Base-by-base conservation (phyloP, 495 filamentous ascomycete genomes). In the Astrothelium macrocarpum region DNA sequence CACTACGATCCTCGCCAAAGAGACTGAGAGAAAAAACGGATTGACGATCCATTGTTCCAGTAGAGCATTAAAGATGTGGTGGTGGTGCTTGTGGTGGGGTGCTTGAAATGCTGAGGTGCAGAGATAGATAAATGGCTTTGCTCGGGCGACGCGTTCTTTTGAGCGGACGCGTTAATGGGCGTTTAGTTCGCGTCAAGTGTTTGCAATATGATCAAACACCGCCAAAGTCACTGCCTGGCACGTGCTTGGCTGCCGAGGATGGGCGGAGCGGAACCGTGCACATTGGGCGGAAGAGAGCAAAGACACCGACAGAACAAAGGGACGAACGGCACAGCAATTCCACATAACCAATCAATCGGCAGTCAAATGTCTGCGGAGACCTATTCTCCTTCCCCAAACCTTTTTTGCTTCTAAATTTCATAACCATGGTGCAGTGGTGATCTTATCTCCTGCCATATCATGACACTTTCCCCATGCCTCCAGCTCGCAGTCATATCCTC, bases 11-110 rank as follows among this genome's bases (percentile, higher is more conserved):
- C 58, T 82, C 81, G 67, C 88, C 82, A 69, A 94, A 86, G 66
- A 96, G 83, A 76, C 87, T 88, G 71, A 94, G 77, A 10, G 90
- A 85, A 73, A 88, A 95, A 5, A 89, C 85, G 65, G 90, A 90
- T 77, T 89, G 88, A 73, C 87, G 83, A 80, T 99, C 95, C 90
- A 97, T 96, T 59, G 70, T 64, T 29, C 18, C 18, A 28, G 16
- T 16, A 10, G 5, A 61, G 62, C 53, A 66, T 62, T 64, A 71
- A 68, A 69, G 46, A 60, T 16, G 62, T 59, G 62, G 53, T 39
- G 32, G 59, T 61, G 53, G 49, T 62, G 46, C 53, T 60, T 31
- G 60, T 61, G 53, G 49, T 59, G 56, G 29, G 32, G 29, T 25
- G 39, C 16, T 62, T 64, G 62, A 69, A 72, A 61, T 43, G 42